A percentile compares a stretch with the other conserved stretches of the same genome.
Conservation (phyloP, 2,329 filamentous ascomycete species). For the Aureobasidium sp. region DNA sequence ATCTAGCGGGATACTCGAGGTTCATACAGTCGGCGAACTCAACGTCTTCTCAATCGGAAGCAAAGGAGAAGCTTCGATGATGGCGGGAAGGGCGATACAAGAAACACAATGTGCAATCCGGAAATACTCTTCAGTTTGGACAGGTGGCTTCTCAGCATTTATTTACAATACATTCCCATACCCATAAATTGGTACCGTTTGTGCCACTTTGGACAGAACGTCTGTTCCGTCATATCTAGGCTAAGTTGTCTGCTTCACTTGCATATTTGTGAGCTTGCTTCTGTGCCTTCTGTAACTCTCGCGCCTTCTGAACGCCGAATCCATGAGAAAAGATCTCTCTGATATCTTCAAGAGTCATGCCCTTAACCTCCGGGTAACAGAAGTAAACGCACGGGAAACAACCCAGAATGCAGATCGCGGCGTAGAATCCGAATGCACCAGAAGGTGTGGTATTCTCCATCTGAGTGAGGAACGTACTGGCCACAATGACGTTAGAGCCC, state of each 20-base stretch:
- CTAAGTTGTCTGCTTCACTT: background rate
- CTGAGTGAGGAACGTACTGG: constrained; percentile 32
- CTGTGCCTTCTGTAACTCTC: constrained; percentile 25
- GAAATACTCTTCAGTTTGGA: too few species aligned
- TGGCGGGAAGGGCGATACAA: too few species aligned
- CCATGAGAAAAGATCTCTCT: constrained; percentile 28
- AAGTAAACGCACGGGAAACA: constrained; percentile 30
- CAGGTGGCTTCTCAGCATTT: too few species aligned
- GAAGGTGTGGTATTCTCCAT: constrained; percentile 29
- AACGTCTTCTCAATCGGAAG: too few species aligned
- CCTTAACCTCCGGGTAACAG: constrained; percentile 32
- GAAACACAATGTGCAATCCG: rapidly evolving
- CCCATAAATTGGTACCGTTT: too few species aligned
- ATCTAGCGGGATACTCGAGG: too few species aligned
- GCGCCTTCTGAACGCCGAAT: constrained; percentile 28
- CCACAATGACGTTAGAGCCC: constrained; percentile 24
- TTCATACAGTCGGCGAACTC: too few species aligned
- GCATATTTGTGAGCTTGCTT: background rate
- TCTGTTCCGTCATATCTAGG: background rate
- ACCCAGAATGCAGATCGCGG: constrained; percentile 31
- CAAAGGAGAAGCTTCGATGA: too few species aligned
- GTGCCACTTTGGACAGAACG: too few species aligned
- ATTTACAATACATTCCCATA: too few species aligned
- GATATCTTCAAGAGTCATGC: constrained; percentile 30
- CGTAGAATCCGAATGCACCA: constrained; percentile 33